Percentiles rank a stretch among this genome's conserved stretches.
phyloP scores from a whole-genome alignment of 2,329 filamentous ascomycete genomes.

The Xylariaceae sp. region DNA sequence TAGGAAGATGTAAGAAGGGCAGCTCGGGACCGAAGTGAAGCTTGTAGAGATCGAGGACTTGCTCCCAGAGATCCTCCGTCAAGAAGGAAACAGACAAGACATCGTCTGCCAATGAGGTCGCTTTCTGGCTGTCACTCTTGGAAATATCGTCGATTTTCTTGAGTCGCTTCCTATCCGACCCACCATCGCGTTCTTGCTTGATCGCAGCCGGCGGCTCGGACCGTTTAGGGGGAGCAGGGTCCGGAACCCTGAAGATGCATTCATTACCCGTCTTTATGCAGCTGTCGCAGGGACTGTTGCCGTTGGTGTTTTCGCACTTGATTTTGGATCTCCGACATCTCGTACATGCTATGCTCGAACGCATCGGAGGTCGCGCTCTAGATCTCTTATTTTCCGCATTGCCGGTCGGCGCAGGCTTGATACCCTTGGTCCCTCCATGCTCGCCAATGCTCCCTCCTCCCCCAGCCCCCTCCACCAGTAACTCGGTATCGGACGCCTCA shows the following conservation, averaged over 20 bases:
- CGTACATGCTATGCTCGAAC: conserved; percentile 74
- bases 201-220: conserved; percentile 34
- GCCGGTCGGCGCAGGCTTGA: conserved; percentile 32
- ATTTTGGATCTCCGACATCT: conserved; percentile 76
- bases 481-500: conserved; percentile 27
- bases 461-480: conserved; percentile 21
- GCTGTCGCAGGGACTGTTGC: conserved; percentile 65
- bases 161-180: conserved; percentile 46
- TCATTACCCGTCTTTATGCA: conserved; percentile 67
- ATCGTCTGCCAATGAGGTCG: conserved; percentile 46
- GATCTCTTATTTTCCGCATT: conserved; percentile 38
- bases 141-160: conserved; percentile 41
- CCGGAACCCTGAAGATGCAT: conserved; percentile 60
- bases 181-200: conserved; percentile 40
- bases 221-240: conserved; percentile 41
- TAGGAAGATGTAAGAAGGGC: conserved; percentile 64
- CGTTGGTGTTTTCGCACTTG: conserved; percentile 77
- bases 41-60: conserved; percentile 65
- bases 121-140: conserved; percentile 36
- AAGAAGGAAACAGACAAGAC: conserved; percentile 57
- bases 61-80: conserved; percentile 60
- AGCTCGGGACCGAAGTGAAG: conserved; percentile 68
- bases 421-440: conserved; percentile 29
- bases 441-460: conserved; percentile 21
- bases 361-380: conserved; percentile 52